Conservation (phyloP, 2,329 filamentous ascomycete species). For the Cladosporium sp. region DNA sequence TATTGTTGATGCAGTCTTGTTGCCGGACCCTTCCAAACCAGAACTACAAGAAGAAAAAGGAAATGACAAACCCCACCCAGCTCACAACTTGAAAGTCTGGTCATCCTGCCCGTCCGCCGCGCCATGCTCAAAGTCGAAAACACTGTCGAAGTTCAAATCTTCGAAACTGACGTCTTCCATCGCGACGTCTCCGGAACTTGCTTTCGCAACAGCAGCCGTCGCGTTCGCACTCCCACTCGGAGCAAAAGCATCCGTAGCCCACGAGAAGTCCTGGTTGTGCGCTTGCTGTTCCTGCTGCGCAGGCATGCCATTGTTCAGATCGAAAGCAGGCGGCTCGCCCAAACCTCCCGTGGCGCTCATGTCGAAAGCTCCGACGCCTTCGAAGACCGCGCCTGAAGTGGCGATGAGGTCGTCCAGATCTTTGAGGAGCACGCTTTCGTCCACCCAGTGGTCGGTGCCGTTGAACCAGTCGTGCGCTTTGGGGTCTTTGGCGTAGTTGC, state of each 20-base stretch:
- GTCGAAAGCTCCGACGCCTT: not conserved
- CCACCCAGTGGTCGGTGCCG: conserved; percentile 8
- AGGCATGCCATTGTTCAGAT: not conserved
- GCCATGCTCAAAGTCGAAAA: conserved; percentile 23
- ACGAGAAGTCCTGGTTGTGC: not conserved
- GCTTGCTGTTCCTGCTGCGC: too few species aligned
- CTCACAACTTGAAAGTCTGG: too few species aligned
- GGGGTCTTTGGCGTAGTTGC: not conserved
- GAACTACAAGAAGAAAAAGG: too few species aligned
- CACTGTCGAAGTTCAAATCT: conserved; percentile 22
- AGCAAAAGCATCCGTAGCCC: not conserved
- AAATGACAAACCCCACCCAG: too few species aligned
- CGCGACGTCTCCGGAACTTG: too few species aligned
- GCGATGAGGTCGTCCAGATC: conserved; percentile 24
- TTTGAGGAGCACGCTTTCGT: conserved; percentile 16
- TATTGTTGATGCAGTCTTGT: too few species aligned
- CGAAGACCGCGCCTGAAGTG: conserved; percentile 2
- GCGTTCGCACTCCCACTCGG: not conserved
- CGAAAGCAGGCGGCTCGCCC: not conserved
- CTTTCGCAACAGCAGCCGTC: too few species aligned
- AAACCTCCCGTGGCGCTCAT: not conserved
- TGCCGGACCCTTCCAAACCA: too few species aligned
- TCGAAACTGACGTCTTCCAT: conserved; percentile 21
- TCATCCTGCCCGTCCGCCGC: not conserved
- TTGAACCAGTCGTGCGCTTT: conserved; percentile 10